Conservation (phyloP, 495 filamentous ascomycete genomes). For the Penicillium taxi region DNA sequence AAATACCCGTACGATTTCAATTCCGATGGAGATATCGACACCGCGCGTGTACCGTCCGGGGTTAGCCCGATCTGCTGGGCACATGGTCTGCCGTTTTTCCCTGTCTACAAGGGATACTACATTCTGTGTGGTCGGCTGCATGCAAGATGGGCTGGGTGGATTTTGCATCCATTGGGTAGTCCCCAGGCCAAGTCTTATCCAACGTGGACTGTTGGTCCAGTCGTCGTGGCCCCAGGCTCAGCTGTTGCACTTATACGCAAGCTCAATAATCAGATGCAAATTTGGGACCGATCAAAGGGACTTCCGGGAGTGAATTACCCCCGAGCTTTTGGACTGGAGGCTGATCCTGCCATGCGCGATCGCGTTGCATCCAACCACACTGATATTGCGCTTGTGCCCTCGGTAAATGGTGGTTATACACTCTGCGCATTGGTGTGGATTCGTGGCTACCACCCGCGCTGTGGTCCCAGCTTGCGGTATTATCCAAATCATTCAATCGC, state of each 20-base stretch:
- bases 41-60: constrained; percentile 11
- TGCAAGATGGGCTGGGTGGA: constrained; percentile 8
- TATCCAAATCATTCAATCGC: no score
- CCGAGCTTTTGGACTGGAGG: no score
- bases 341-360: constrained; percentile 1
- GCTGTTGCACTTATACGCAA: constrained; percentile 2
- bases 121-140: constrained; percentile 15
- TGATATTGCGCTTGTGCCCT: constrained; percentile 4
- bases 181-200: not conserved
- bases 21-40: constrained; percentile 8
- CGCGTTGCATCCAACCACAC: constrained; percentile 7
- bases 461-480: no score
- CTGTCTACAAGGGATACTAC: constrained; percentile 17
- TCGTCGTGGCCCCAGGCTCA: constrained; percentile 14
- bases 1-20: constrained; percentile 16
- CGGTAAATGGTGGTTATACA: no score
- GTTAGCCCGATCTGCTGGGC: constrained; percentile 12
- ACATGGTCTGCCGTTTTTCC: constrained; percentile 19
- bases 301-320: not conserved
- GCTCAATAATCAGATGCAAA: no score
- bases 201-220: constrained; percentile 11
- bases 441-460: constrained; percentile 8
- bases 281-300: no score
- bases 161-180: not conserved
- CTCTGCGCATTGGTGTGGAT: constrained; percentile 6